These are phyloP conservation scores for Cylindrotheca fusiformis DNA, from an alignment of 108 stramenopile genomes.

Conservation along the genomic window DNA sequence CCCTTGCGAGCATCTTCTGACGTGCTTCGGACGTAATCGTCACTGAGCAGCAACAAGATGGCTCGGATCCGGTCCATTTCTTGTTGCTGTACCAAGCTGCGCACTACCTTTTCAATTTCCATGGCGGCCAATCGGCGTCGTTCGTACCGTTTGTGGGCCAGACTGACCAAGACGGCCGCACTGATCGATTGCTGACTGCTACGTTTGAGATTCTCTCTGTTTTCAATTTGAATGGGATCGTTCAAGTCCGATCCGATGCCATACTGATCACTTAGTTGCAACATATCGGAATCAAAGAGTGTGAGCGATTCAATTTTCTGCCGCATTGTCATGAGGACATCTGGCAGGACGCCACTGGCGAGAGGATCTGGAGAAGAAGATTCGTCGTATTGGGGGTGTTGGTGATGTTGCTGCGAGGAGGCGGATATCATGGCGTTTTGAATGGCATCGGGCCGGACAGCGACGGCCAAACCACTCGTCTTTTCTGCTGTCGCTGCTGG, in stretches of 20 bases:
- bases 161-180: constrained; percentile 77
- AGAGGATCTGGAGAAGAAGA: constrained; percentile 19
- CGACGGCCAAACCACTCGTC: neutral
- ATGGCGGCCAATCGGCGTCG: constrained; percentile 84
- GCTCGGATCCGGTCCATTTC: constrained; percentile 75
- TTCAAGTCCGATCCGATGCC: constrained; percentile 17
- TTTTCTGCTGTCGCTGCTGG: constrained; percentile 1
- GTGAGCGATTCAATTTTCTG: constrained; percentile 77
- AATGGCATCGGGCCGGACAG: neutral
- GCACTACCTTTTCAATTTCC: constrained; percentile 90
- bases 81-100: constrained; percentile 59
- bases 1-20: constrained; percentile 88
- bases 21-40: constrained; percentile 85
- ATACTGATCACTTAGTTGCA: constrained; percentile 32
- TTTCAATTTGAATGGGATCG: constrained; percentile 48
- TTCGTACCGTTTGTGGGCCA: constrained; percentile 90
- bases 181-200: constrained; percentile 78
- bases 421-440: constrained; percentile 4
- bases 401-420: constrained; percentile 1
- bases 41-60: constrained; percentile 73
- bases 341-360: constrained; percentile 53
- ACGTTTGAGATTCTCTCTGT: constrained; percentile 70
- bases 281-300: constrained; percentile 70
- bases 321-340: constrained; percentile 72
- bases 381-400: constrained; percentile 4